Evolutionary conservation across 1,284 basidiomycete genomes (phyloP).

Genomic region (Porodaedalea pini): DNA sequence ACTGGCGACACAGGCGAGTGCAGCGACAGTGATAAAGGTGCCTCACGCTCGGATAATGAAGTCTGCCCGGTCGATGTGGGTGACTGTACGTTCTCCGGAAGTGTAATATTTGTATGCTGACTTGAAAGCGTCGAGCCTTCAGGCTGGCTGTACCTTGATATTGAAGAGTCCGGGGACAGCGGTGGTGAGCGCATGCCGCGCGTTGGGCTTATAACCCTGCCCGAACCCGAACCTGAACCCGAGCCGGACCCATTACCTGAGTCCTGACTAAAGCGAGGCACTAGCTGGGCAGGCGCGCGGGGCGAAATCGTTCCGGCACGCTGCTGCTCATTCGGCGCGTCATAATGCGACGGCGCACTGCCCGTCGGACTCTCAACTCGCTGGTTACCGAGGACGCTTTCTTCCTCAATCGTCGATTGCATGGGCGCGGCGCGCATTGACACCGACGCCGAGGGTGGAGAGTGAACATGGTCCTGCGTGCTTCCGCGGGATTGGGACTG

Average conservation of each 20-base stretch:
- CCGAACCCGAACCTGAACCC: background rate
- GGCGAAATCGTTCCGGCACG: slow-evolving; percentile 4
- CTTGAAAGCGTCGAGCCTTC: slow-evolving; percentile 15
- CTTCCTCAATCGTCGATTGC: slow-evolving; percentile 13
- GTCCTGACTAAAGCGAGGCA: slow-evolving; percentile 6
- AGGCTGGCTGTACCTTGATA: slow-evolving; percentile 24
- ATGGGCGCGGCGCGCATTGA: background rate
- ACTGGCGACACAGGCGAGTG: background rate
- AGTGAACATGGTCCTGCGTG: slow-evolving; percentile 9
- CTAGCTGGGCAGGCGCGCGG: background rate
- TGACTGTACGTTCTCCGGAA: slow-evolving; percentile 21
- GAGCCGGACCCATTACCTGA: background rate
- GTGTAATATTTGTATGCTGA: slow-evolving; percentile 6
- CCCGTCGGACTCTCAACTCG: slow-evolving; percentile 9
- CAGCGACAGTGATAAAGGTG: background rate
- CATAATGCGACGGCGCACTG: background rate
- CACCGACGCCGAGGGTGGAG: background rate
- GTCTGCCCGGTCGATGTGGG: slow-evolving; percentile 23
- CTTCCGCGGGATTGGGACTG: slow-evolving; percentile 11
- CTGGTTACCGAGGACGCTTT: background rate
- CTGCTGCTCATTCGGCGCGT: slow-evolving; percentile 2
- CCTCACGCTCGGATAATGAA: slow-evolving; percentile 15
- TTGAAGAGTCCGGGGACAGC: slow-evolving; percentile 6
- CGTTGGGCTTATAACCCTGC: slow-evolving; percentile 7
- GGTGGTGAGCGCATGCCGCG: slow-evolving; percentile 7